Conservation (phyloP, 2,329 filamentous ascomycete species). For the Trichoderma sp. region DNA sequence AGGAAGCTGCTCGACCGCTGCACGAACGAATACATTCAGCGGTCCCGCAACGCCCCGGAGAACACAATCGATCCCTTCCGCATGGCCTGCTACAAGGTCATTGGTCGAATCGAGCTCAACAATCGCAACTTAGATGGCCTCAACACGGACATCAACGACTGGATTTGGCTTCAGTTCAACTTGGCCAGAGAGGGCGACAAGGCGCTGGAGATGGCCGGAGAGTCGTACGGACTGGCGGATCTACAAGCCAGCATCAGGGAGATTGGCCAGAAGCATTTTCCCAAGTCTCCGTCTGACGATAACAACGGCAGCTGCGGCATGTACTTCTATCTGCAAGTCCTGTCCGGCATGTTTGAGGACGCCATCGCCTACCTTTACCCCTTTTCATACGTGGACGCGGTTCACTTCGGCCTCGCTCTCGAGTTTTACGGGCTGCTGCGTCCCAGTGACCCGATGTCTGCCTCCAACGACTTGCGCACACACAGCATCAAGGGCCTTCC, state of each 20-base stretch:
- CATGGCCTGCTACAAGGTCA: slow-evolving; percentile 97
- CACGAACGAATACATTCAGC: slow-evolving; percentile 85
- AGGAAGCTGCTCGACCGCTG: slow-evolving; percentile 83
- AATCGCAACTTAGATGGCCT: slow-evolving; percentile 66
- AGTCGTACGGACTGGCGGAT: slow-evolving; percentile 65
- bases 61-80: slow-evolving; percentile 91
- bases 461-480: slow-evolving; percentile 69
- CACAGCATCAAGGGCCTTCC: slow-evolving; percentile 69
- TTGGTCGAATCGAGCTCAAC: slow-evolving; percentile 74
- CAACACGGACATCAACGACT: slow-evolving; percentile 68
- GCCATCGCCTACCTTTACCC: slow-evolving; percentile 88
- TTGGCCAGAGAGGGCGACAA: slow-evolving; percentile 67
- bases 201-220: slow-evolving; percentile 64
- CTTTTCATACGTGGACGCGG: slow-evolving; percentile 88
- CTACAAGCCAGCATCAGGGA: slow-evolving; percentile 81
- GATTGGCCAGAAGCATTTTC: slow-evolving; percentile 89
- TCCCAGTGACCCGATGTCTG: slow-evolving; percentile 76
- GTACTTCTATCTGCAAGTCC: slow-evolving; percentile 88
- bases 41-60: slow-evolving; percentile 79
- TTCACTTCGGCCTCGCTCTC: slow-evolving; percentile 90
- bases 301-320: slow-evolving; percentile 77
- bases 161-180: slow-evolving; percentile 73
- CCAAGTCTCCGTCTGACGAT: slow-evolving; percentile 76
- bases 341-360: slow-evolving; percentile 92
- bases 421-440: slow-evolving; percentile 87